Conservation (phyloP, 2,329 filamentous ascomycete species). For the Colletotrichum lentis region DNA sequence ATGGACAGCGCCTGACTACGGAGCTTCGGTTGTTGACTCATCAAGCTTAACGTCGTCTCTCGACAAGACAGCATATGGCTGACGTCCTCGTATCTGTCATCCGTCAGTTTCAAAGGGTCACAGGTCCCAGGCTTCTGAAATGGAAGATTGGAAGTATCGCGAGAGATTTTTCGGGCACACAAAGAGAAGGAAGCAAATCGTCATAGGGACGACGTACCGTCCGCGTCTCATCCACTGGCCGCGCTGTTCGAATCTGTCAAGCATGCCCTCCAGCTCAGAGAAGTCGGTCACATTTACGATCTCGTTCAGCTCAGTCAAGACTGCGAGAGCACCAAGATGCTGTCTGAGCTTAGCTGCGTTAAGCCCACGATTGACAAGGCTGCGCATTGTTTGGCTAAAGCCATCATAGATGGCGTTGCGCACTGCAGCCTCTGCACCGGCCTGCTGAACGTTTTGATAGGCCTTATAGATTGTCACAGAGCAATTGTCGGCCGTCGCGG, state of each 20-base stretch:
- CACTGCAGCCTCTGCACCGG: conserved; percentile 63
- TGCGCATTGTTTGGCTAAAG: conserved; percentile 66
- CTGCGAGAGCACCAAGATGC: conserved; percentile 70
- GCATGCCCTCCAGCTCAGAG: conserved; percentile 67
- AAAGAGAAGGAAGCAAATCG: conserved; percentile 27
- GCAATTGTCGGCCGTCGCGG: conserved; percentile 67
- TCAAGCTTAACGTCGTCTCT: conserved; percentile 80
- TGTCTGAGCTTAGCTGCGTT: conserved; percentile 62
- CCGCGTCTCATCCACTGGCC: conserved; percentile 84
- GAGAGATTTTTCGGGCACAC: too few relatives aligned
- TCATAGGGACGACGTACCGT: conserved; percentile 62
- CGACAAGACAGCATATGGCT: conserved; percentile 83
- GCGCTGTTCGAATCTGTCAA: conserved; percentile 70
- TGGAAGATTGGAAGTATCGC: too few relatives aligned
- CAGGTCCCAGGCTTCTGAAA: not conserved
- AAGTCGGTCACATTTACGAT: conserved; percentile 68
- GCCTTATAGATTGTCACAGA: conserved; percentile 78
- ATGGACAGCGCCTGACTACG: conserved; percentile 68
- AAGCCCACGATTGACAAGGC: conserved; percentile 58
- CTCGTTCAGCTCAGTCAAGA: conserved; percentile 83
- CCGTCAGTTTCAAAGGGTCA: not conserved
- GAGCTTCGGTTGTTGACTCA: conserved; percentile 75
- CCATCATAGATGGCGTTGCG: conserved; percentile 69
- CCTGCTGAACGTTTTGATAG: conserved; percentile 80
- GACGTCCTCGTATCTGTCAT: conserved; percentile 74